Percentiles rank a stretch among this genome's conserved stretches.
Conservation (phyloP, 2,329 filamentous ascomycete species). For the Stachybotrys chlorohalonatus region DNA sequence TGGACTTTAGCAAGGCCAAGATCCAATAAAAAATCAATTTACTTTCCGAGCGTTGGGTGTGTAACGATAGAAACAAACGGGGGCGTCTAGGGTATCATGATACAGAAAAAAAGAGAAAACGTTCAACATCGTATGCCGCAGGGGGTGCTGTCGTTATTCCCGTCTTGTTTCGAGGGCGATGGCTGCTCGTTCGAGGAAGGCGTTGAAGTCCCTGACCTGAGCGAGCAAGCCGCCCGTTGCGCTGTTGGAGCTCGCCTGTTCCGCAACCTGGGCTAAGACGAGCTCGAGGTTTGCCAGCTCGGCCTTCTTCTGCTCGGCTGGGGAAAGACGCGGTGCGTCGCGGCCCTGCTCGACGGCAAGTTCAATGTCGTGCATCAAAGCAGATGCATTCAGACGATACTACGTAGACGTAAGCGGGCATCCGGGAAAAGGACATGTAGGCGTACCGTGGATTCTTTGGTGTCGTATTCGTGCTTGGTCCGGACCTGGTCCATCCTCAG, state of each 20-base stretch:
- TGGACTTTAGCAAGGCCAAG: constrained; percentile 65
- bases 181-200: constrained; percentile 53
- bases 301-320: constrained; percentile 35
- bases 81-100: neutral
- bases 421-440: neutral
- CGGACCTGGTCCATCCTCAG: constrained; percentile 55
- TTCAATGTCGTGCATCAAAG: constrained; percentile 53
- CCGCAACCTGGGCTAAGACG: constrained; percentile 42
- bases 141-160: constrained; percentile 2
- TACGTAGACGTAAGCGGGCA: constrained; percentile 5
- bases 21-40: constrained; percentile 34
- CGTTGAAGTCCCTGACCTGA: constrained; percentile 53
- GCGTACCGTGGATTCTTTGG: constrained; percentile 41
- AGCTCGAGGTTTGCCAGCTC: constrained; percentile 50
- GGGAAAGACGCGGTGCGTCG: constrained; percentile 35
- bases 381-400: constrained; percentile 45
- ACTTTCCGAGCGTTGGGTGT: neutral
- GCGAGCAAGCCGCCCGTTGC: constrained; percentile 43
- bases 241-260: constrained; percentile 41
- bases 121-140: neutral
- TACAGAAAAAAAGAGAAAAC: constrained; percentile 1
- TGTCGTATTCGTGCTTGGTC: constrained; percentile 47
- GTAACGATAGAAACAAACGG: neutral
- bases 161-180: constrained; percentile 41
- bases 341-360: constrained; percentile 43